These are phyloP conservation scores for Scutellaria minor DNA, from an alignment of 257 asterid species.

Conservation along the genomic window DNA sequence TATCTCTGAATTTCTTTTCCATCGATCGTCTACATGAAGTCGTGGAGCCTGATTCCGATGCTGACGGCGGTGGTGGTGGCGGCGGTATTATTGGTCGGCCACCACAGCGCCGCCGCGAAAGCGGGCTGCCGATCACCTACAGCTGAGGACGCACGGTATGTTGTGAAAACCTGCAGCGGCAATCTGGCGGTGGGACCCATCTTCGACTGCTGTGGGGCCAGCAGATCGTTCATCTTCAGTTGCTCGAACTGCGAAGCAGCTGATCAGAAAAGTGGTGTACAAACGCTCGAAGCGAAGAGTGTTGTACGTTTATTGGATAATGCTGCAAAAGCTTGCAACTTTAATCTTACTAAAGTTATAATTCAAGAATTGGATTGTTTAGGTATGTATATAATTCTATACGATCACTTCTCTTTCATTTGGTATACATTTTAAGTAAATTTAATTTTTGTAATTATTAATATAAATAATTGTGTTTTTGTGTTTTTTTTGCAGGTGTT, in stretches of 20 bases:
- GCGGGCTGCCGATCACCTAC: background rate
- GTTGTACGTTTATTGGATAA: background rate
- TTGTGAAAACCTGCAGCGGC: background rate
- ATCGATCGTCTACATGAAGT: background rate
- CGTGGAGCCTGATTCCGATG: background rate
- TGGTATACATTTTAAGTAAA: no score
- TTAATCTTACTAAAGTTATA: background rate
- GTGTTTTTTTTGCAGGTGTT: background rate
- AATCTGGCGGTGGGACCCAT: background rate
- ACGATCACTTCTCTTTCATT: no score
- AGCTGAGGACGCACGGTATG: background rate
- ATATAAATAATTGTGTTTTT: no score
- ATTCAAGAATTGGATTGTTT: constrained; percentile 8
- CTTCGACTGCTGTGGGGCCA: background rate
- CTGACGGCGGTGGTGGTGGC: background rate
- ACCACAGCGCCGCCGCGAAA: background rate
- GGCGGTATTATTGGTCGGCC: background rate
- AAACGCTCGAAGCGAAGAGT: background rate
- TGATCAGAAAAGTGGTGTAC: background rate
- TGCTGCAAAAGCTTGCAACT: constrained; percentile 4
- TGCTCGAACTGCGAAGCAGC: background rate
- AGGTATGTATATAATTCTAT: background rate
- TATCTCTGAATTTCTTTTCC: background rate
- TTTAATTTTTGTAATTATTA: no score
- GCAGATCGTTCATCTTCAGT: constrained; percentile 9